Conservation (phyloP, 257 asterid genomes). For the Forsythia suspensa region DNA sequence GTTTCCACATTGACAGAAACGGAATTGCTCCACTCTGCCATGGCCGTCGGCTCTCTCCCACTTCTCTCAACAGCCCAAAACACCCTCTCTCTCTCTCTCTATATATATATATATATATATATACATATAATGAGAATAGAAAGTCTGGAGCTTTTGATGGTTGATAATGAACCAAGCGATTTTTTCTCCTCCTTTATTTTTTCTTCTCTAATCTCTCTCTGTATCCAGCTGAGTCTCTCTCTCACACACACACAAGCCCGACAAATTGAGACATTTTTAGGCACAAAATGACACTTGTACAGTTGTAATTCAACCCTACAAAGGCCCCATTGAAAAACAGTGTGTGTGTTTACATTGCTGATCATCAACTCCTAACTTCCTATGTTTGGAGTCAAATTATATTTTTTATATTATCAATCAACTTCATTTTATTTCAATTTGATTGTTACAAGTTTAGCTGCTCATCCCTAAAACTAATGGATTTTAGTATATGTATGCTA, state of each 20-base stretch:
- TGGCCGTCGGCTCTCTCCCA: constrained; percentile 37
- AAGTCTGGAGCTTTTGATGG: background rate
- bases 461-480: too few relatives aligned
- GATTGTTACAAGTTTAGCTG: too few relatives aligned
- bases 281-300: too few relatives aligned
- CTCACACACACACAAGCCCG: background rate
- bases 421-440: too few relatives aligned
- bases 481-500: too few relatives aligned
- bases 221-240: background rate
- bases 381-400: too few relatives aligned
- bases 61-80: background rate
- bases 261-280: too few relatives aligned
- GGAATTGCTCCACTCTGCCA: constrained; percentile 40
- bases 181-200: background rate
- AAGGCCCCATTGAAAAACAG: too few relatives aligned
- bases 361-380: too few relatives aligned
- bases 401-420: too few relatives aligned
- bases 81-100: background rate
- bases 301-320: too few relatives aligned
- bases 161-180: background rate
- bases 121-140: background rate
- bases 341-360: too few relatives aligned
- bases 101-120: background rate
- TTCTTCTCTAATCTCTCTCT: background rate
- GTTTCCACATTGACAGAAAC: constrained; percentile 40